Evolutionary conservation across 257 asterid genomes (phyloP).

Genomic region (Solanum arcanum): DNA sequence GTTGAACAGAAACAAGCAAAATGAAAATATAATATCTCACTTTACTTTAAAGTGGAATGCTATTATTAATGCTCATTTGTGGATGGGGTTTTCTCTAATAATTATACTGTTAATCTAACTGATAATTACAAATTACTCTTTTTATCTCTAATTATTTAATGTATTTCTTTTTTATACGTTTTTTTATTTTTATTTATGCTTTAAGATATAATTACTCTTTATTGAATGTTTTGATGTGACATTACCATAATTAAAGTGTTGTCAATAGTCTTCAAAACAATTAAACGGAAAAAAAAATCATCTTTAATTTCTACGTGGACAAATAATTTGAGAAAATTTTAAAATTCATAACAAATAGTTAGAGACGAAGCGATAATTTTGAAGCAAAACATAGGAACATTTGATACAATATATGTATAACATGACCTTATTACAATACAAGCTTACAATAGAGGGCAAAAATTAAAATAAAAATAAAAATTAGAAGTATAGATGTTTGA

Average conservation of each 20-base stretch:
- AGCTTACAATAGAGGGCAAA: neutral
- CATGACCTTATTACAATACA: conserved; percentile 29
- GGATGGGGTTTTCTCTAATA: neutral
- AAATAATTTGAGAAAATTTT: neutral
- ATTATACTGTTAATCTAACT: neutral
- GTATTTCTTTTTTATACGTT: neutral
- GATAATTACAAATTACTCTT: neutral
- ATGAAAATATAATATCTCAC: neutral
- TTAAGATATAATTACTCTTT: neutral
- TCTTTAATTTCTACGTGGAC: neutral
- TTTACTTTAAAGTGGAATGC: neutral
- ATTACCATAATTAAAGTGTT: neutral
- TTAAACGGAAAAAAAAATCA: neutral
- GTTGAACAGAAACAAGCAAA: neutral
- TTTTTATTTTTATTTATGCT: neutral
- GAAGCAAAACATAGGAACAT: neutral
- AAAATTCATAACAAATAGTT: neutral
- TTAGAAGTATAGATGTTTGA: neutral
- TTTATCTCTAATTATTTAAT: no score
- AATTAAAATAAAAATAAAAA: no score
- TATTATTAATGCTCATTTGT: neutral
- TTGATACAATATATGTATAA: neutral
- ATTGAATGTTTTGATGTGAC: neutral
- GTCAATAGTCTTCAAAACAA: neutral
- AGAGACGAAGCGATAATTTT: neutral